Conservation (phyloP, 495 filamentous ascomycete species). For the Podospora australis region DNA sequence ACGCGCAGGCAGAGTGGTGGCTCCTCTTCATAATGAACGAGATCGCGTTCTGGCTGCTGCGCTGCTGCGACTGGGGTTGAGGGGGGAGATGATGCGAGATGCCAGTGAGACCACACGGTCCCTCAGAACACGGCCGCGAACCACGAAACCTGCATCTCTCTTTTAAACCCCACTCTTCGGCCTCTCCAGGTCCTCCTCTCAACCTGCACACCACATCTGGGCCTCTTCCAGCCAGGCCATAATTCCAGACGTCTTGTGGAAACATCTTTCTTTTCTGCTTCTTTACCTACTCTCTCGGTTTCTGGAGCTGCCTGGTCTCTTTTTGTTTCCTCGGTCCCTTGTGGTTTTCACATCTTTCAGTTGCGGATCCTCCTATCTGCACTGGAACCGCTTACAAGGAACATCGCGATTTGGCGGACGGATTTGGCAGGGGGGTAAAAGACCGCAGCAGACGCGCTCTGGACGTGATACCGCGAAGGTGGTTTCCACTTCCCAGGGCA, state of each 20-base stretch:
- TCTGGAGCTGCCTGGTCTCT: too few relatives aligned
- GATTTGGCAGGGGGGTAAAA: conserved; percentile 10
- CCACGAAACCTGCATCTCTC: conserved; percentile 1
- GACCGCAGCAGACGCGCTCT: conserved; percentile 22
- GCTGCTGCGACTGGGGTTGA: too few relatives aligned
- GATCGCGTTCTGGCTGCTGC: not conserved
- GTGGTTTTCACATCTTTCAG: not conserved
- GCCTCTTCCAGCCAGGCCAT: not conserved
- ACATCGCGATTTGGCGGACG: conserved; percentile 7
- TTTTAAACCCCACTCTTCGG: not conserved
- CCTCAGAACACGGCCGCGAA: too few relatives aligned
- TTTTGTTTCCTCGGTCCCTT: too few relatives aligned
- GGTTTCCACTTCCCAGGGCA: not conserved
- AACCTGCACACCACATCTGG: not conserved
- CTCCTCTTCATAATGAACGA: not conserved
- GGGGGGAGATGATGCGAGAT: not conserved
- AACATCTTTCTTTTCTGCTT: not conserved
- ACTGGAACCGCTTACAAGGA: conserved; percentile 11
- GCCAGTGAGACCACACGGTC: too few relatives aligned
- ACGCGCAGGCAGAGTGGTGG: not conserved
- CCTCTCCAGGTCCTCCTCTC: not conserved
- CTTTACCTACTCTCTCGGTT: not conserved
- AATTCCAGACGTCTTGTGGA: not conserved
- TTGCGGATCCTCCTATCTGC: not conserved
- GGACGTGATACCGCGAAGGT: conserved; percentile 15